phyloP scores from a whole-genome alignment of 2,329 filamentous ascomycete genomes.

The Aspergillus glaucus region DNA sequence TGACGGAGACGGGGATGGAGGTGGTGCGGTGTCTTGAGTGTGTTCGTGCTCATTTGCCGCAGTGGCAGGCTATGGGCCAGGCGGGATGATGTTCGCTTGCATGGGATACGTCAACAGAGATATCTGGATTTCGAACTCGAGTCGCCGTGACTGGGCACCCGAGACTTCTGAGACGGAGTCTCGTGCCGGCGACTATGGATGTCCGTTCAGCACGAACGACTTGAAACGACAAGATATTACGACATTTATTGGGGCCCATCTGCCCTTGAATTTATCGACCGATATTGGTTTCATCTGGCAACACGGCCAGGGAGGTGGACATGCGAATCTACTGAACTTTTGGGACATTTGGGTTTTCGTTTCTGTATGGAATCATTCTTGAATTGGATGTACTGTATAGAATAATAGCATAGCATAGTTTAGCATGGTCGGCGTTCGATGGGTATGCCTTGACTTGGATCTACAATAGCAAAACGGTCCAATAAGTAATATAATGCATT shows the following conservation, averaged over 20 bases:
- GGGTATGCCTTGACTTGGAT: too few species aligned
- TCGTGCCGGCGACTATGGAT: too few species aligned
- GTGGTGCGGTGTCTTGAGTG: conserved; percentile 35
- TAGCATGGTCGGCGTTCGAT: neutral
- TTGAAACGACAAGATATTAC: too few species aligned
- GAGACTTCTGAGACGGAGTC: too few species aligned
- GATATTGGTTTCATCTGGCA: neutral
- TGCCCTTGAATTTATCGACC: too few species aligned
- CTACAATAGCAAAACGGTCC: too few species aligned
- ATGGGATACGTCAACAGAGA: neutral
- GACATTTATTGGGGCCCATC: too few species aligned
- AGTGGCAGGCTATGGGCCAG: conserved; percentile 9
- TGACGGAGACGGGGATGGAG: conserved; percentile 31
- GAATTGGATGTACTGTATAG: neutral
- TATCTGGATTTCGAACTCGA: neutral
- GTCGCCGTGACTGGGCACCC: neutral
- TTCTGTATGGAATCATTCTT: neutral
- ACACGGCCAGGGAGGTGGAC: neutral
- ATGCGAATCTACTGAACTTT: neutral
- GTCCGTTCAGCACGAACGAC: too few species aligned
- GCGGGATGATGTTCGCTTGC: neutral
- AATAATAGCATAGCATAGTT: neutral
- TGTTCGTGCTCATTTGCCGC: conserved; percentile 15
- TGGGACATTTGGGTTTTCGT: neutral
- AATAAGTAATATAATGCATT: neutral